Base-by-base conservation (phyloP, 345 rosid species). In the Jatropha curcas region DNA sequence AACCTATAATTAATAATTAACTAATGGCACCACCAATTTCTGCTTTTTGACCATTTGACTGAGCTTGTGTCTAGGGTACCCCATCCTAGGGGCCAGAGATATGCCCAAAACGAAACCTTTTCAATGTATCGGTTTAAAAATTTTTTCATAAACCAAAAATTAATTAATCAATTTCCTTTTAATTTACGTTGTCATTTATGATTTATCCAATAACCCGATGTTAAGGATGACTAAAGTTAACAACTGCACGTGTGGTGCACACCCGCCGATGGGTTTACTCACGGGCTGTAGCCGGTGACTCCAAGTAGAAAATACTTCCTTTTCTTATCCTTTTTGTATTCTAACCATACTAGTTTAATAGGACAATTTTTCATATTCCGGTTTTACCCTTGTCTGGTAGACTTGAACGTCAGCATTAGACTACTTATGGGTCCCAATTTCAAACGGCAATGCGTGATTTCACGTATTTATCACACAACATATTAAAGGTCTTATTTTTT, bases 161-260 rank as follows among this genome's bases (percentile, higher is more conserved):
- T 45, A 46, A 46, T 46, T 12, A 14, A 19, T 12, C n/a, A 46
- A 46, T 33, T 16, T 59, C 41, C 17, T 20, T 24, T 7, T 2
- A 9, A 9, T n/a, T 35, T 37, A n/a, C 25, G 13, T 45, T 41
- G 13, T 45, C 55, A 3, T 27, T 25, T 45, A 65, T 67, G 9
- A 50, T 28, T 48, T 67, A 50, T 67, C 70, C 41, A 20, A 67
- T 65, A 30, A 67, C 70, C 58, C 58, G 70, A 67, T 30, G 41
- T 48, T 46, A 66, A 65, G 65, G 37, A 51, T 43, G 69, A 65
- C 69, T 19, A 27, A 45, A 45, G 43, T 67, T 48, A 48, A 17
- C 20, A 34, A 67, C 58, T 30, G 70, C 70, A 66, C 70, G 70
- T 67, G 70, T 50, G 56, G 2, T 48, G 70, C 70, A 67, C 70